Conservation (phyloP, 2,329 filamentous ascomycete genomes). For the Thielaviopsis punctulata region DNA sequence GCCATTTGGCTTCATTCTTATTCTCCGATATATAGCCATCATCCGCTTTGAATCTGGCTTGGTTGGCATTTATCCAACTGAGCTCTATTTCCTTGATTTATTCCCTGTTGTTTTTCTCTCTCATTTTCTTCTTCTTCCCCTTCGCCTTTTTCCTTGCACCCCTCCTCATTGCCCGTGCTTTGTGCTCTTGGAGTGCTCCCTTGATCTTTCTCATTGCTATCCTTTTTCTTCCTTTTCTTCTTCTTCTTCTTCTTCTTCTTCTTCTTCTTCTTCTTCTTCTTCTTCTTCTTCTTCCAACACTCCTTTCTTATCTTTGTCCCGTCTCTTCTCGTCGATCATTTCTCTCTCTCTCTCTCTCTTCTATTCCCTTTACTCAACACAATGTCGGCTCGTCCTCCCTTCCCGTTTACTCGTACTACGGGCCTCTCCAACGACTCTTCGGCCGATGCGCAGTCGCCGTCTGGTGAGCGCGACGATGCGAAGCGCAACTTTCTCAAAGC, state of each 20-base stretch:
- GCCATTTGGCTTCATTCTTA: no score
- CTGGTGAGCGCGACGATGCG: conserved; percentile 57
- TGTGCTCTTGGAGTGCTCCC: neutral
- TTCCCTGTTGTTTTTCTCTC: neutral
- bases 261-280: neutral
- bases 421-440: conserved; percentile 41
- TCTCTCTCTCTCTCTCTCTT: neutral
- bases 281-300: neutral
- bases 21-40: no score
- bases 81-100: neutral
- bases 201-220: neutral
- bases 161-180: neutral
- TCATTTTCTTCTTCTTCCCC: neutral
- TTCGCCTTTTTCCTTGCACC: neutral
- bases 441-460: conserved; percentile 48
- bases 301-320: neutral
- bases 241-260: neutral
- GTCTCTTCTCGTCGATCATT: conserved; percentile 3
- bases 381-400: conserved; percentile 39
- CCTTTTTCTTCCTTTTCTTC: neutral
- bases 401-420: conserved; percentile 47
- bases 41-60: no score
- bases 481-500: conserved; percentile 71
- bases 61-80: neutral
- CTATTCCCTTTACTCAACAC: conserved; percentile 15